Percentiles rank a stretch among this genome's conserved stretches.
phyloP scores from a whole-genome alignment of 495 filamentous ascomycete species.

The Cercophora scortea region DNA sequence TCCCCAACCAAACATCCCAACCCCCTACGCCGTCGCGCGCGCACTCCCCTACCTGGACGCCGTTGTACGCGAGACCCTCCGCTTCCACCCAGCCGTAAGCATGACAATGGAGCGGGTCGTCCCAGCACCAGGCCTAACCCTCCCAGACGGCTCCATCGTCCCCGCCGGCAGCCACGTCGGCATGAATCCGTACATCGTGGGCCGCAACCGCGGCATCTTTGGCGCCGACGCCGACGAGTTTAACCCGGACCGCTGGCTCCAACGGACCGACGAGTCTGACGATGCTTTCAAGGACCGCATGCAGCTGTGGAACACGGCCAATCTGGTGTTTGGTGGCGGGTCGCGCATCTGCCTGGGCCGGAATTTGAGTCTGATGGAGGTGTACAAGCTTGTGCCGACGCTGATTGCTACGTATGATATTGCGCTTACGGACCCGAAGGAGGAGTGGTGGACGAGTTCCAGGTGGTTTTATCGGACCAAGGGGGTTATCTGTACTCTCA shows the following conservation, averaged over 20 bases:
- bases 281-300: constrained; percentile 9
- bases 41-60: constrained; percentile 51
- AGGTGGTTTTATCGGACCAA: constrained; percentile 16
- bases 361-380: constrained; percentile 55
- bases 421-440: constrained; percentile 9
- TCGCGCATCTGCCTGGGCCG: constrained; percentile 56
- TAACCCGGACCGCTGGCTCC: constrained; percentile 40
- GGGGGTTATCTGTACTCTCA: constrained; percentile 9
- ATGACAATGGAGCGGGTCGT: constrained; percentile 51
- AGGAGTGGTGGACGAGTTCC: constrained; percentile 14
- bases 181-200: constrained; percentile 27
- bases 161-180: constrained; percentile 36
- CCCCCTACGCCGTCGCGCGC: constrained; percentile 12
- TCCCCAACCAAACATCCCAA: constrained; percentile 6
- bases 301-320: constrained; percentile 13
- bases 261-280: constrained; percentile 21
- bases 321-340: constrained; percentile 52
- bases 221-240: constrained; percentile 42
- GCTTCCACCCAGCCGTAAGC: constrained; percentile 47
- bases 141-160: constrained; percentile 45
- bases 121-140: constrained; percentile 40
- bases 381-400: constrained; percentile 58
- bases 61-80: constrained; percentile 51
- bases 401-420: constrained; percentile 47
- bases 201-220: constrained; percentile 37